Base-by-base conservation (phyloP, 2,329 filamentous ascomycete genomes). In the Neonectria magnoliae region DNA sequence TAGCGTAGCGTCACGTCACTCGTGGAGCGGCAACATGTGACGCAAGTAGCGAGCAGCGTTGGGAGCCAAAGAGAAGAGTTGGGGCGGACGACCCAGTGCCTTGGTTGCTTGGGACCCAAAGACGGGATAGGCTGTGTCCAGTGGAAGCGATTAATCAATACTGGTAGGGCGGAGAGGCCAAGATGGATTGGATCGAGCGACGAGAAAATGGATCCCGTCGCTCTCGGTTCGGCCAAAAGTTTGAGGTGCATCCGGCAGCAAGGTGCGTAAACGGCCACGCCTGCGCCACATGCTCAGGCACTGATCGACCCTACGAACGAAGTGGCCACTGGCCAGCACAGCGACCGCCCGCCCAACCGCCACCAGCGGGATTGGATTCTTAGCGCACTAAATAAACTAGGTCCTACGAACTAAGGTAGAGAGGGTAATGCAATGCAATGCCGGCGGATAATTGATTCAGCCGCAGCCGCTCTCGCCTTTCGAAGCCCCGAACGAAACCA, bases 91-190 rank as follows among this genome's bases (percentile, higher is more conserved):
- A 20, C 48, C 48, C 13, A 51, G 29, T 33, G 9, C 14, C 16
- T 16, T 33, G 48, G 51, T 20, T 41, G 29, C 29, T 29, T 29
- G 29, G 29, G 29, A 29, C 33, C 53, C 27, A 36, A 45, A 29
- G 22, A 29, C 18, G 38, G 41, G 25, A 33, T 38, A 31, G 33
- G 20, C 33, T 25, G 22, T 10, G 20, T 54, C 29, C n/a, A 13
- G 53, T 33, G 14, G 38, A 44, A 57, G 57, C 59, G 58, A 62
- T 65, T 54, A 44, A 55, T 50, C 58, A 58, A 65, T 58, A 44
- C 57, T 61, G 55, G 55, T 57, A 38, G 62, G 70, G 69, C 65
- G 65, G 66, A 57, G 69, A 58, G 69, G 60, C 62, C 62, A 41
- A 41, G 52, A 45, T 36, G 48, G 52, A 60, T 41, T 36, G 48